Evolutionary conservation across 768 basidiomycete species (phyloP).

Genomic region (Lactarius evosmus): DNA sequence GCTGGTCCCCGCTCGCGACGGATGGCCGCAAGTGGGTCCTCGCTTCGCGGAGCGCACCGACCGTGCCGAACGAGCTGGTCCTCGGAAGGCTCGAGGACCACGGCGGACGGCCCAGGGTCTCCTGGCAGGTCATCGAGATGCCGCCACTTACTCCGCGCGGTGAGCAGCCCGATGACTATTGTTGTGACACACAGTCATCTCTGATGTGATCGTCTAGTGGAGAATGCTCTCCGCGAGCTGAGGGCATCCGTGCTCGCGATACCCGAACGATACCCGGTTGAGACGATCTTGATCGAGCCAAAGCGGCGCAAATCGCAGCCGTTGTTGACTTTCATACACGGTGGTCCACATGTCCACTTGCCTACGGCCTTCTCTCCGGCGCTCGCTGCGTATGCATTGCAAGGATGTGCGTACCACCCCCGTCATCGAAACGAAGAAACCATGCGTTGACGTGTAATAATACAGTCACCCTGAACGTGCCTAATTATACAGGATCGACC

Average conservation of each 20-base stretch:
- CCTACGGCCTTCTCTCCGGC: constrained; percentile 28
- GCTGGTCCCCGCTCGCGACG: constrained; percentile 28
- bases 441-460: neutral
- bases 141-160: constrained; percentile 19
- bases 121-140: constrained; percentile 25
- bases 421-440: neutral
- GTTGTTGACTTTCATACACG: constrained; percentile 32
- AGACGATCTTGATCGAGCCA: constrained; percentile 26
- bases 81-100: constrained; percentile 27
- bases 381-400: constrained; percentile 24
- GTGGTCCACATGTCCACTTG: constrained; percentile 34
- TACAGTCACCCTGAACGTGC: constrained; percentile 30
- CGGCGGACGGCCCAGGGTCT: constrained; percentile 10
- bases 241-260: constrained; percentile 18
- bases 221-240: constrained; percentile 19
- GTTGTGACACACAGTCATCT: too few species aligned
- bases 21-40: constrained; percentile 25
- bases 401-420: constrained; percentile 30
- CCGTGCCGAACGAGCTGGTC: constrained; percentile 26
- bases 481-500: constrained; percentile 38
- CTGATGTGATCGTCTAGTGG: constrained; percentile 10
- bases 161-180: constrained; percentile 3
- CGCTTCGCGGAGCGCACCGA: constrained; percentile 27
- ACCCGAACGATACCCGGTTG: constrained; percentile 24
- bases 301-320: constrained; percentile 12